A percentile compares a stretch with the other conserved stretches of the same genome.
Conservation (phyloP, 164 flowering plant genomes). For the Chimonanthus salicifolius region DNA sequence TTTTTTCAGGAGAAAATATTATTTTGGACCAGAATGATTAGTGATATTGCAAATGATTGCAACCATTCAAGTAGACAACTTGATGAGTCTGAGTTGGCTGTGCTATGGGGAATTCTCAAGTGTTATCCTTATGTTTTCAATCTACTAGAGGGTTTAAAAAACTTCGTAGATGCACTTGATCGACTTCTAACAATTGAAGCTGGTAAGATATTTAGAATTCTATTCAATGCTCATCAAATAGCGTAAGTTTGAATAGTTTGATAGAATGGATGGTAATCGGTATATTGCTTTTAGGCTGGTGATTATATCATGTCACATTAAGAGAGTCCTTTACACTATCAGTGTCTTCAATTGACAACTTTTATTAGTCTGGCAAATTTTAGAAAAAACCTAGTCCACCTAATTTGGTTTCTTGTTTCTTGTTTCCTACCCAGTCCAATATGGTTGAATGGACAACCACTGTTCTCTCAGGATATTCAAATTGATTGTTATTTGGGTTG, state of each 20-base stretch:
- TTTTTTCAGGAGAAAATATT: slow-evolving; percentile 29
- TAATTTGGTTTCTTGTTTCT: background rate
- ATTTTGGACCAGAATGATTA: slow-evolving; percentile 33
- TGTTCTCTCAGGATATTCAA: background rate
- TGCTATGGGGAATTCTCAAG: slow-evolving; percentile 60
- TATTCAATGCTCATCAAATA: background rate
- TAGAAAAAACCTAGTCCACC: background rate
- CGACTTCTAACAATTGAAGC: slow-evolving; percentile 31
- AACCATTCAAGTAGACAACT: slow-evolving; percentile 20
- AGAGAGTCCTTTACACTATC: background rate
- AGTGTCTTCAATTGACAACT: background rate
- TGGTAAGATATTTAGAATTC: slow-evolving; percentile 33
- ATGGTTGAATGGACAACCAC: background rate
- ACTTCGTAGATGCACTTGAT: slow-evolving; percentile 54
- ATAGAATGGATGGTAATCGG: background rate
- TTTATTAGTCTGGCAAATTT: background rate
- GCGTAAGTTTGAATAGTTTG: background rate
- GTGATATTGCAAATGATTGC: slow-evolving; percentile 14
- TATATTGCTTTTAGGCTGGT: background rate
- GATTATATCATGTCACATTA: background rate
- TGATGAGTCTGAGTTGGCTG: slow-evolving; percentile 37
- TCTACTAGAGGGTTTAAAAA: slow-evolving; percentile 34
- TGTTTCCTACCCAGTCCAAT: background rate
- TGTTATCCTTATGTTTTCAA: slow-evolving; percentile 45
- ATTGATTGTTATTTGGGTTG: background rate